Conservation (phyloP, 2,329 filamentous ascomycete species). For the Teratosphaeria gauchensis region DNA sequence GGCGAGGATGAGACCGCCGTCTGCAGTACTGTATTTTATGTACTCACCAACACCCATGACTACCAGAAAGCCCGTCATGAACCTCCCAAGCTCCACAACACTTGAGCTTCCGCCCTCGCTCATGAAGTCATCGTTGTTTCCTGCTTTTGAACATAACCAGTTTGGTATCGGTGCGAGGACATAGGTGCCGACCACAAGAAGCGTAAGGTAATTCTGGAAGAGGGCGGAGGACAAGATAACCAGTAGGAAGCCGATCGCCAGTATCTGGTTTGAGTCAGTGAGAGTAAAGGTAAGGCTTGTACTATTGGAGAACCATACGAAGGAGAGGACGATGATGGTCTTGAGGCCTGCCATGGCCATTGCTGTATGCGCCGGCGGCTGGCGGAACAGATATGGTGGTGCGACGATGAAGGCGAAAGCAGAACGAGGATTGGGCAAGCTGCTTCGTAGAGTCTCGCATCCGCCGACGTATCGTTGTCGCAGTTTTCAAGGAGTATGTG, state of each 20-base stretch:
- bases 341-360: conserved; percentile 75
- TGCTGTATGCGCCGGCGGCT: not conserved
- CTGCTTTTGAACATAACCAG: conserved; percentile 83
- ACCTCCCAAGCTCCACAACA: conserved; percentile 88
- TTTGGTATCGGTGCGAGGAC: conserved; percentile 88
- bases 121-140: conserved; percentile 94
- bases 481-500: not conserved
- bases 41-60: conserved; percentile 83
- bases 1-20: no score
- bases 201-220: conserved; percentile 87
- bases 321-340: conserved; percentile 97
- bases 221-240: conserved; percentile 96
- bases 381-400: not conserved
- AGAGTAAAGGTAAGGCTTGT: not conserved
- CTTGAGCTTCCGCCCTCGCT: conserved; percentile 63
- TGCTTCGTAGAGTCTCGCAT: not conserved
- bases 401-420: not conserved
- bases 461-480: not conserved
- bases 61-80: conserved; percentile 89
- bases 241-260: conserved; percentile 96
- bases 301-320: conserved; percentile 48
- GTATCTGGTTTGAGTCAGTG: conserved; percentile 46
- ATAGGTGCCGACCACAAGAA: conserved; percentile 93
- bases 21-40: no score
- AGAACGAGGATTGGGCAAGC: not conserved